These are phyloP conservation scores for Mycena alexandri DNA, from an alignment of 768 basidiomycete genomes.

Conservation along the genomic window DNA sequence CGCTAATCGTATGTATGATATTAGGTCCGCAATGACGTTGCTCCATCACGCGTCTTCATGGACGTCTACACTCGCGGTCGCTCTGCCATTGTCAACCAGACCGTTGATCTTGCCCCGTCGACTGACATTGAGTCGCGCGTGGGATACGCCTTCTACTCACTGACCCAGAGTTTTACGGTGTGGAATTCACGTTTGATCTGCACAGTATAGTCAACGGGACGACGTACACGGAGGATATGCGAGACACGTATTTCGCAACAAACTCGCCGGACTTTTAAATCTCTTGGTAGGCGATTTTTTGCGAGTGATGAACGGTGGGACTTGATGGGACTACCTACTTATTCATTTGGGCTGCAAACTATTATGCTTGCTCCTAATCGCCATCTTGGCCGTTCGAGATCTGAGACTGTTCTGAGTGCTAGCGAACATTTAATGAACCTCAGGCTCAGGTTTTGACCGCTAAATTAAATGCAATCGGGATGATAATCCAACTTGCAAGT, in stretches of 20 bases:
- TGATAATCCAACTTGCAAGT: no score
- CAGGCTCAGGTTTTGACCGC: no score
- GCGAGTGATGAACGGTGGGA: no score
- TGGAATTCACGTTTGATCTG: conserved; percentile 48
- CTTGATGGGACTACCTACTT: no score
- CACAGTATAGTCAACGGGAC: conserved; percentile 44
- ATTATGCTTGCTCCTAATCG: no score
- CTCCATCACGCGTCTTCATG: conserved; percentile 46
- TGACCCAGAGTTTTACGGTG: conserved; percentile 43
- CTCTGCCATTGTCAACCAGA: conserved; percentile 40
- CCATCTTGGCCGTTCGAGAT: no score
- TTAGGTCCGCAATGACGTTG: conserved; percentile 45
- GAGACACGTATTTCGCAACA: conserved; percentile 43
- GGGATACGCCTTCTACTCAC: conserved; percentile 49
- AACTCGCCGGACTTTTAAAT: conserved; percentile 36
- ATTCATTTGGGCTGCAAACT: no score
- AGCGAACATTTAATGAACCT: no score
- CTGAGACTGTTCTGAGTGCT: no score
- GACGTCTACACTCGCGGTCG: conserved; percentile 41
- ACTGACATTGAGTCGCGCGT: conserved; percentile 39
- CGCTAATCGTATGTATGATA: background rate
- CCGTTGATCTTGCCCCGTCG: conserved; percentile 44
- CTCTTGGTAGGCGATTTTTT: no score
- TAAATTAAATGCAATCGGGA: no score
- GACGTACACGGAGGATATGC: conserved; percentile 48